Evolutionary conservation across 108 stramenopile genomes (phyloP).

Genomic region (Ochromonas danica): DNA sequence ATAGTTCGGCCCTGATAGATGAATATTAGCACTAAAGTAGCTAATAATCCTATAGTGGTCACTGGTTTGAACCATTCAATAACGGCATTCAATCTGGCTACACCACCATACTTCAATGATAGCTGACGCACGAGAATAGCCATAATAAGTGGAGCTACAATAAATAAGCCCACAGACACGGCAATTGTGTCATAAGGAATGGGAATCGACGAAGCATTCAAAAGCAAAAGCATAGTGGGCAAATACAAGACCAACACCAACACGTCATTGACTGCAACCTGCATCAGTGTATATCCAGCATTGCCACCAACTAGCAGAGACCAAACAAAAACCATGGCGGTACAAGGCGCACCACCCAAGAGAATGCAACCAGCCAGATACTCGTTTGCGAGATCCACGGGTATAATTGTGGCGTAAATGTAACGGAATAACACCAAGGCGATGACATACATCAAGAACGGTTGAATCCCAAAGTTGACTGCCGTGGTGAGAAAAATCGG

Average conservation of each 20-base stretch:
- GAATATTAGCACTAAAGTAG: constrained; percentile 30
- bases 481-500: constrained; percentile 31
- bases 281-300: constrained; percentile 28
- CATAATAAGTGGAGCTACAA: constrained; percentile 6
- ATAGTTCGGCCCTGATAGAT: constrained; percentile 35
- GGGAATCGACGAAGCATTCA: background rate
- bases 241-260: constrained; percentile 29
- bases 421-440: constrained; percentile 32
- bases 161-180: constrained; percentile 21
- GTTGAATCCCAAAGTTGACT: constrained; percentile 44
- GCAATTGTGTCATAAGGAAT: constrained; percentile 33
- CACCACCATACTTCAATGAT: background rate
- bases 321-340: constrained; percentile 52
- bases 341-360: constrained; percentile 45
- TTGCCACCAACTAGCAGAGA: constrained; percentile 31
- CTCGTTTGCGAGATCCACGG: background rate
- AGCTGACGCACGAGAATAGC: constrained; percentile 25
- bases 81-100: background rate
- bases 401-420: constrained; percentile 14
- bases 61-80: constrained; percentile 10
- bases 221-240: constrained; percentile 34
- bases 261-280: constrained; percentile 36
- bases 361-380: constrained; percentile 43
- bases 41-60: constrained; percentile 8
- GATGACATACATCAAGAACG: constrained; percentile 44